phyloP scores from a whole-genome alignment of 2,329 filamentous ascomycete species.

The Fusarium dimerum region DNA sequence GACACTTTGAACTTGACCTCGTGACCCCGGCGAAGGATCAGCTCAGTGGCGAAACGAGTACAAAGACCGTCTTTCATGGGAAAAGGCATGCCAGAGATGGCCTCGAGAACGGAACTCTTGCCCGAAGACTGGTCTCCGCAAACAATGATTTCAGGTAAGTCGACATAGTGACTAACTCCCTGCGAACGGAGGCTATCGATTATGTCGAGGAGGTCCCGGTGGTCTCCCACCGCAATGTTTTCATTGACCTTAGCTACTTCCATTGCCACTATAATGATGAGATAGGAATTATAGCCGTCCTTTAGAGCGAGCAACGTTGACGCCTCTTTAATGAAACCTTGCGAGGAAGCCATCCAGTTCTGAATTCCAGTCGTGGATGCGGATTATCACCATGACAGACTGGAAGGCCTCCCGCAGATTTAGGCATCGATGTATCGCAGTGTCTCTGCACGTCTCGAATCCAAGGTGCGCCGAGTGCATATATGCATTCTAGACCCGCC shows the following conservation, averaged over 20 bases:
- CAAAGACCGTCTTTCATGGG: constrained; percentile 60
- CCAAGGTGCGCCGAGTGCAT: constrained; percentile 1
- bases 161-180: constrained; percentile 38
- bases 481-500: constrained; percentile 5
- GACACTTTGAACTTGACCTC: constrained; percentile 34
- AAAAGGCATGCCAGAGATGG: constrained; percentile 62
- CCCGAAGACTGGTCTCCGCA: constrained; percentile 63
- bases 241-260: not conserved
- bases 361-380: constrained; percentile 4
- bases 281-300: not conserved
- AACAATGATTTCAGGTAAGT: constrained; percentile 50
- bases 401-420: constrained; percentile 15
- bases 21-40: constrained; percentile 49
- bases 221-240: constrained; percentile 6
- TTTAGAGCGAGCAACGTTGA: not conserved
- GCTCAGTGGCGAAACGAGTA: constrained; percentile 63
- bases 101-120: constrained; percentile 66
- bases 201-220: constrained; percentile 29
- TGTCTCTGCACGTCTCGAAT: not conserved
- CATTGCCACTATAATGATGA: not conserved
- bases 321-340: not conserved
- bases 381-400: constrained; percentile 3
- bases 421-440: constrained; percentile 16
- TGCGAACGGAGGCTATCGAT: constrained; percentile 38
- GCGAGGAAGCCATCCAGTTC: not conserved